Percentiles rank a stretch among this genome's conserved stretches.
phyloP scores from a whole-genome alignment of 495 filamentous ascomycete genomes.

The Parathielavia appendiculata region DNA sequence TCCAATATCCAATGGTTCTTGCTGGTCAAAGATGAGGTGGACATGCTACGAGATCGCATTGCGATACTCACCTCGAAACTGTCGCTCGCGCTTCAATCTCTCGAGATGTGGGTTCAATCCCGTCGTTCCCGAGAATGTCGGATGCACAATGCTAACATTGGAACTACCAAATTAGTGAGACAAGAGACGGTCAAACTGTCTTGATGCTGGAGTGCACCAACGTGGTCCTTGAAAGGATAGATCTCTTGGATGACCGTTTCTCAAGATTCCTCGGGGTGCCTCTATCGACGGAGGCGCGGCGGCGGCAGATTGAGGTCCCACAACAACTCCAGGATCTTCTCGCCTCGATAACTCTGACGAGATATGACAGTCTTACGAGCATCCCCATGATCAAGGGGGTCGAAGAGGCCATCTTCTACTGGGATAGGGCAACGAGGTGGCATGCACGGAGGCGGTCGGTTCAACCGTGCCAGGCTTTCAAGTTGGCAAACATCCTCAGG shows the following conservation, averaged over 20 bases:
- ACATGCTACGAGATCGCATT: conserved; percentile 20
- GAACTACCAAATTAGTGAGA: not conserved
- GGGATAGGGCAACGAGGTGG: conserved; percentile 20
- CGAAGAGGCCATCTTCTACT: conserved; percentile 18
- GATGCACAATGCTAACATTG: not conserved
- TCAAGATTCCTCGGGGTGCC: conserved; percentile 1
- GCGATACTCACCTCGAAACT: conserved; percentile 17
- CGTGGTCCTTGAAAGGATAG: not conserved
- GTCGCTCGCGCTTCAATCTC: not conserved
- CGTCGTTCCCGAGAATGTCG: not conserved
- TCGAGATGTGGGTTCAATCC: conserved; percentile 8
- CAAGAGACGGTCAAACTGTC: conserved; percentile 1
- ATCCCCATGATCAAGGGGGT: conserved; percentile 16
- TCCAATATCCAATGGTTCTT: conserved; percentile 18
- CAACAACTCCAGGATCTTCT: not conserved
- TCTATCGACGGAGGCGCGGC: not conserved
- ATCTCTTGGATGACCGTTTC: not conserved
- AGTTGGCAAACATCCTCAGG: conserved; percentile 10
- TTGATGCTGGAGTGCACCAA: conserved; percentile 1
- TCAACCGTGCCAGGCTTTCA: not conserved
- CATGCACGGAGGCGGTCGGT: not conserved
- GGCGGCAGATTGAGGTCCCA: not conserved
- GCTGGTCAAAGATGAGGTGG: conserved; percentile 18
- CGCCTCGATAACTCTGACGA: not conserved
- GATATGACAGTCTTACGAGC: not conserved